Conservation (phyloP, 2,329 filamentous ascomycete genomes). For the Xylariaceae sp. region DNA sequence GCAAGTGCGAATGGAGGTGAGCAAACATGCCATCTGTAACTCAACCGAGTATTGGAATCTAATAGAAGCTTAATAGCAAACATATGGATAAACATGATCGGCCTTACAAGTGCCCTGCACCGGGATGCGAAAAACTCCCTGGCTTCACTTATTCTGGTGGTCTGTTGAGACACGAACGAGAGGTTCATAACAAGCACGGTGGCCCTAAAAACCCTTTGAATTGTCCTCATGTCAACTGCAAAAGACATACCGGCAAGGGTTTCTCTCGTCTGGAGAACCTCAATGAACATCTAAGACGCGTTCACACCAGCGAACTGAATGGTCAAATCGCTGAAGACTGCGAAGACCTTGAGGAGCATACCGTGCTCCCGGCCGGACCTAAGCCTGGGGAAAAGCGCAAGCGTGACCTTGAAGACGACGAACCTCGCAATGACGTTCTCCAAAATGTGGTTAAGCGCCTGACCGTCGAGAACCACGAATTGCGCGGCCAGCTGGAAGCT, state of each 20-base stretch:
- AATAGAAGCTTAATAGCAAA: slow-evolving; percentile 58
- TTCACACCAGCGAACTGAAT: slow-evolving; percentile 51
- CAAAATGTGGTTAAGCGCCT: slow-evolving; percentile 64
- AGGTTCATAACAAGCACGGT: slow-evolving; percentile 87
- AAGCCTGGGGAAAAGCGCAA: slow-evolving; percentile 44
- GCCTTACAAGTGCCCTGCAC: slow-evolving; percentile 78
- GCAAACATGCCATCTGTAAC: no score
- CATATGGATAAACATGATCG: slow-evolving; percentile 98
- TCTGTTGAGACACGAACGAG: slow-evolving; percentile 81
- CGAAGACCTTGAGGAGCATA: slow-evolving; percentile 29
- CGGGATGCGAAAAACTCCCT: slow-evolving; percentile 84
- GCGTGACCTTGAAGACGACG: slow-evolving; percentile 30
- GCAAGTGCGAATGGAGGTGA: slow-evolving; percentile 94
- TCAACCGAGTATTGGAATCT: slow-evolving; percentile 8
- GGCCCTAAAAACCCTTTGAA: slow-evolving; percentile 83
- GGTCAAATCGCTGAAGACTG: slow-evolving; percentile 26
- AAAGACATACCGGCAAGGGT: slow-evolving; percentile 77
- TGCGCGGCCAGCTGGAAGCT: slow-evolving; percentile 41
- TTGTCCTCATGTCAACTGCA: slow-evolving; percentile 84
- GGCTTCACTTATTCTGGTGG: slow-evolving; percentile 96
- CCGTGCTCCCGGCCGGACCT: slow-evolving; percentile 1
- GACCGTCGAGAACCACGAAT: slow-evolving; percentile 59
- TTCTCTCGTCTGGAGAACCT: slow-evolving; percentile 94
- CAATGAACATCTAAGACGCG: slow-evolving; percentile 85
- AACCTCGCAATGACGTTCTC: slow-evolving; percentile 38